Base-by-base conservation (phyloP, 768 basidiomycete genomes). In the Hemileccinum impolitum region DNA sequence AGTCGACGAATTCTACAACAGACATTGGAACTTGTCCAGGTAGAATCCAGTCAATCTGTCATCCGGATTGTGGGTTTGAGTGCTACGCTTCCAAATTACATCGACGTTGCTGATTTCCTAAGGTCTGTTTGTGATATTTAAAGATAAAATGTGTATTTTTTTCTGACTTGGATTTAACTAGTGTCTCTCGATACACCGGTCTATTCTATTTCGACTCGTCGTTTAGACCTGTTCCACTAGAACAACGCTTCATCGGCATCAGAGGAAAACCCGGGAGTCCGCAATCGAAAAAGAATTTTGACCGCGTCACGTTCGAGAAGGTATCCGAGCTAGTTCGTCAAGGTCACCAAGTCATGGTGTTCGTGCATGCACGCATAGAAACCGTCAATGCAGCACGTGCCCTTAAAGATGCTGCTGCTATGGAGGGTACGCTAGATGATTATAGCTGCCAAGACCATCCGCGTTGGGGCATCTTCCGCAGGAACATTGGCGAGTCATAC, bases 291-390 rank as follows among this genome's bases (percentile, higher is more conserved):
- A 87, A 81, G 60, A 95, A 94, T 58, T 75, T 98, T 44, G 96
- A 99, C 66, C 73, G 73, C 21, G 91, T 92, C 21, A 85, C 90
- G 1, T 98, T 87, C 58, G 78, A 94, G 58, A 97, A 95, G 70
- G 93, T 98, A 17, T 79, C 86, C 3, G 87, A 89, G 30, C 74
- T 98, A 6, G 90, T 98, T 25, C 76, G 71, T n/a, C 80, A 84
- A 57, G 96, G 94, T 3, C 96, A 99, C 70, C 96, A 98, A 67
- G 93, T 96, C 52, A 98, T 99, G 94, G 94, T 99, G 1, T 99
- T 99, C 61, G 96, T 99, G 9, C 96, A 99, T 67, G 92, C 96
- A 13, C 80, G 96, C 26, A 98, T 96, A 71, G 96, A 98, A 63
- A 99, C 96, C 0, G 96, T 98, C 45, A 96, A 95, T 64, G 81